These are phyloP conservation scores for Arthrinium puccinioides DNA, from an alignment of 2,329 filamentous ascomycete genomes.

Conservation along the genomic window DNA sequence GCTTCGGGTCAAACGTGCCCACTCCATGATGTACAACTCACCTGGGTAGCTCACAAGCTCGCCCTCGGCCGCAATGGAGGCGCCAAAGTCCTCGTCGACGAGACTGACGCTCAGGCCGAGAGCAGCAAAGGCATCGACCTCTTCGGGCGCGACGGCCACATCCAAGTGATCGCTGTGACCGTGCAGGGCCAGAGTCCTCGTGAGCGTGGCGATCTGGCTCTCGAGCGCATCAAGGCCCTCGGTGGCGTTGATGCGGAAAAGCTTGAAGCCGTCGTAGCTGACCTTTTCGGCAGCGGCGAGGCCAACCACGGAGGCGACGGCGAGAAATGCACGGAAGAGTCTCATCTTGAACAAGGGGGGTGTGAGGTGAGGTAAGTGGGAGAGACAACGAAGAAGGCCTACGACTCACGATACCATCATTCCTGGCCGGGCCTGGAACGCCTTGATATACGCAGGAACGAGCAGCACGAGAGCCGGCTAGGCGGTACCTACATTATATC, in stretches of 20 bases:
- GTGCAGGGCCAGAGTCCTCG: conserved; percentile 16
- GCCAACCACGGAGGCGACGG: conserved; percentile 5
- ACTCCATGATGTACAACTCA: too few species aligned
- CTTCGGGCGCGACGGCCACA: conserved; percentile 22
- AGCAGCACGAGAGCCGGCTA: too few species aligned
- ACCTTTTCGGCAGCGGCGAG: conserved; percentile 10
- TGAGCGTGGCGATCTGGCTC: conserved; percentile 11
- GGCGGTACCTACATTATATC: too few species aligned
- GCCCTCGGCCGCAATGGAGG: conserved; percentile 20
- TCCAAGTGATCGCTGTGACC: conserved; percentile 18
- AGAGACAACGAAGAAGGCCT: too few species aligned
- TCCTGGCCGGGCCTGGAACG: too few species aligned
- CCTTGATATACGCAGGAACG: too few species aligned
- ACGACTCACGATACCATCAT: too few species aligned
- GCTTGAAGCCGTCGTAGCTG: conserved; percentile 25
- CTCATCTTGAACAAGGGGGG: conserved; percentile 6
- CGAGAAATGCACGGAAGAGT: conserved; percentile 1
- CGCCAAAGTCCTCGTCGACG: conserved; percentile 20
- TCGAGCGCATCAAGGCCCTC: conserved; percentile 9
- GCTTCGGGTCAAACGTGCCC: too few species aligned
- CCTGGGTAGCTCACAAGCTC: conserved; percentile 15
- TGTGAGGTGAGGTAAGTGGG: too few species aligned
- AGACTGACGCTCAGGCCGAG: conserved; percentile 16
- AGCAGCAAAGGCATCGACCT: conserved; percentile 18
- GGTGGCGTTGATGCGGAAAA: conserved; percentile 19